Evolutionary conservation across 306 rosid species (phyloP).

Genomic region (Acacia crassicarpa): DNA sequence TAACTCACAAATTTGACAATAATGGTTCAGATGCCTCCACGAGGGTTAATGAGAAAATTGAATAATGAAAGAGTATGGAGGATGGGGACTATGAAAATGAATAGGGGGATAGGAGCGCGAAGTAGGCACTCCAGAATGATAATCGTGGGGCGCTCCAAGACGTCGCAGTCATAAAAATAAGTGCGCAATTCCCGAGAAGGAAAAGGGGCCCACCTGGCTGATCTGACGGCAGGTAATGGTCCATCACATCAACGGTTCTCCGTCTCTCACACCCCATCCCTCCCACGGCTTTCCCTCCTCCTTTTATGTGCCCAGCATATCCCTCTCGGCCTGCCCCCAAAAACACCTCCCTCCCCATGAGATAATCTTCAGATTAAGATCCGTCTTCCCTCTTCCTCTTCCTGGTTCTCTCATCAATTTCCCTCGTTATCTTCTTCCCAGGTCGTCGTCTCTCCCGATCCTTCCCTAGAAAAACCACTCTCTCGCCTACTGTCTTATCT

Average conservation of each 20-base stretch:
- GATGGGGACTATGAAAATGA: no score
- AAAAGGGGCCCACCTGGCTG: background rate
- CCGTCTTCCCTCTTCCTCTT: background rate
- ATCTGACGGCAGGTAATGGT: slow-evolving; percentile 44
- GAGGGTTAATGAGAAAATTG: no score
- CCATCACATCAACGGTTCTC: slow-evolving; percentile 27
- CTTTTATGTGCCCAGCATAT: background rate
- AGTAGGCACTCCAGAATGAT: no score
- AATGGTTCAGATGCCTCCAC: no score
- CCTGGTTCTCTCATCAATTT: no score
- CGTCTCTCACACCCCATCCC: background rate
- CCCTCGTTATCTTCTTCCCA: no score
- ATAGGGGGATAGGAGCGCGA: no score
- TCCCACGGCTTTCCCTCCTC: background rate
- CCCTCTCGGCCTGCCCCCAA: slow-evolving; percentile 20
- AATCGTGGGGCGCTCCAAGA: slow-evolving; percentile 29
- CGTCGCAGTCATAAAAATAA: slow-evolving; percentile 36
- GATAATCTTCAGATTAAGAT: background rate
- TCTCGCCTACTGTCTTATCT: background rate
- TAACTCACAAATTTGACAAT: no score
- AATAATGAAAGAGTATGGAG: no score
- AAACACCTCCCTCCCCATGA: background rate
- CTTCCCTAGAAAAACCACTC: background rate
- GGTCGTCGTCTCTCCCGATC: background rate
- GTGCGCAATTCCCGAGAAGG: slow-evolving; percentile 43